These are phyloP conservation scores for Pinus taeda DNA, from an alignment of 75 land plant species.

Conservation along the genomic window DNA sequence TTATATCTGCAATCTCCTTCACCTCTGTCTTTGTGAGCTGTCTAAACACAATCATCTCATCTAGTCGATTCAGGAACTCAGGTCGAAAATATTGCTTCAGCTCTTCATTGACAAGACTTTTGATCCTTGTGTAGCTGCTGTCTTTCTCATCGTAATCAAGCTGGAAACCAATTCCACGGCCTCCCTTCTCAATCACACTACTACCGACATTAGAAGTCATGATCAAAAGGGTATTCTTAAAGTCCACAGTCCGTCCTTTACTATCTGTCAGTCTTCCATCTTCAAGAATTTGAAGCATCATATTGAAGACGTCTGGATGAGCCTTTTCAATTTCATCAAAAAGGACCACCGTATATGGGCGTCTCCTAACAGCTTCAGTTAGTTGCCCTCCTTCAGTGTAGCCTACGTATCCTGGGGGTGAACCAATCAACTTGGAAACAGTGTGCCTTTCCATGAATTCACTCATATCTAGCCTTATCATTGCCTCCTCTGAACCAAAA, in stretches of 20 bases:
- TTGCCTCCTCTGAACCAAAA: slow-evolving; percentile 70
- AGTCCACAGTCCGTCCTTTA: slow-evolving; percentile 89
- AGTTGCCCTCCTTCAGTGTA: slow-evolving; percentile 71
- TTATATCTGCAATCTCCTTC: slow-evolving; percentile 84
- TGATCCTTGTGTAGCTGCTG: slow-evolving; percentile 84
- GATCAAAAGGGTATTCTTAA: slow-evolving; percentile 88
- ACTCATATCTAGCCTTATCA: slow-evolving; percentile 66
- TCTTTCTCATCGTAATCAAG: slow-evolving; percentile 84
- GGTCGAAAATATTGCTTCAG: slow-evolving; percentile 89
- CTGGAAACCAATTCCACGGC: slow-evolving; percentile 79
- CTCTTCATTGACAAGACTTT: slow-evolving; percentile 82
- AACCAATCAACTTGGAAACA: slow-evolving; percentile 67
- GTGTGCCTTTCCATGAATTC: slow-evolving; percentile 75
- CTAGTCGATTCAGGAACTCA: slow-evolving; percentile 82
- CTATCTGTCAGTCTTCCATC: slow-evolving; percentile 89
- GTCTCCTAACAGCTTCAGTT: slow-evolving; percentile 61
- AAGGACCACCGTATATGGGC: slow-evolving; percentile 60
- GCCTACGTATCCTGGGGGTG: slow-evolving; percentile 77
- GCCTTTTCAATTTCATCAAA: slow-evolving; percentile 79
- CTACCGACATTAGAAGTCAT: slow-evolving; percentile 97
- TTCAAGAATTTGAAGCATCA: slow-evolving; percentile 75
- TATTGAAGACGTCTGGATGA: slow-evolving; percentile 69
- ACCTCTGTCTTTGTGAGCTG: slow-evolving; percentile 87
- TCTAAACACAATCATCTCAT: slow-evolving; percentile 86
- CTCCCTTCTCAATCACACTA: slow-evolving; percentile 83